Percentiles rank a stretch among this genome's conserved stretches.
Conservation (phyloP, 495 filamentous ascomycete species). For the Oleoguttula mirabilis region DNA sequence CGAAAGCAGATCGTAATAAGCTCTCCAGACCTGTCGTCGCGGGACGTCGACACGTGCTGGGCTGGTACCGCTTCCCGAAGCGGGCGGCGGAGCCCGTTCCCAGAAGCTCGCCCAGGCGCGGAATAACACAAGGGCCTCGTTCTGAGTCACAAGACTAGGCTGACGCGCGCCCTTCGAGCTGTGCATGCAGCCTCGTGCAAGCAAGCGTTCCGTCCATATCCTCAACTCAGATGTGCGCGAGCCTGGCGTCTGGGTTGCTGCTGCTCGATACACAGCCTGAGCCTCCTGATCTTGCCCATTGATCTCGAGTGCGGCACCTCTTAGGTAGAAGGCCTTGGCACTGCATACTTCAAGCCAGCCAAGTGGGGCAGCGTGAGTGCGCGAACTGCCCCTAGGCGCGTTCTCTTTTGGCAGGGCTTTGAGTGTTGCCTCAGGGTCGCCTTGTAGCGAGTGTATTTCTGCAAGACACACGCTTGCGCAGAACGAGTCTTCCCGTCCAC, state of each 20-base stretch:
- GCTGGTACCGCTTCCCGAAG: not conserved
- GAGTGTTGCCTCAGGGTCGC: conserved; percentile 43
- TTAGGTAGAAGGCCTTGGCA: conserved; percentile 64
- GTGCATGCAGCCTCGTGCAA: conserved; percentile 59
- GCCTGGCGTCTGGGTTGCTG: conserved; percentile 19
- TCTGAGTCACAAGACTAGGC: conserved; percentile 33
- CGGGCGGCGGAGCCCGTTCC: conserved; percentile 24
- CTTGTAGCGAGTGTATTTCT: conserved; percentile 59
- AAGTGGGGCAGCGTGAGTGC: conserved; percentile 29
- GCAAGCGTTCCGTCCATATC: conserved; percentile 64
- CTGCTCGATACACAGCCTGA: conserved; percentile 1
- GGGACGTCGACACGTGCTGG: conserved; percentile 10
- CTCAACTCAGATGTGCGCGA: conserved; percentile 44
- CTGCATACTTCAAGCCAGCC: conserved; percentile 72
- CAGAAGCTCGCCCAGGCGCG: conserved; percentile 52
- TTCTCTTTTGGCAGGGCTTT: conserved; percentile 37
- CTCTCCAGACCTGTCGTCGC: conserved; percentile 57
- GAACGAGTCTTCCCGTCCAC: conserved; percentile 54
- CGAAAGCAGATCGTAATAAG: conserved; percentile 68
- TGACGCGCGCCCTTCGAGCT: conserved; percentile 38
- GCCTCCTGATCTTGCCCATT: conserved; percentile 31
- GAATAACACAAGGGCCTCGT: conserved; percentile 42
- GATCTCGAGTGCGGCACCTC: conserved; percentile 23
- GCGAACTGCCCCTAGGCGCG: conserved; percentile 8
- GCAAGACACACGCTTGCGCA: conserved; percentile 70